Base-by-base conservation (phyloP, 805 yeast genomes). In the Isabelozyma pseudorhagii region DNA sequence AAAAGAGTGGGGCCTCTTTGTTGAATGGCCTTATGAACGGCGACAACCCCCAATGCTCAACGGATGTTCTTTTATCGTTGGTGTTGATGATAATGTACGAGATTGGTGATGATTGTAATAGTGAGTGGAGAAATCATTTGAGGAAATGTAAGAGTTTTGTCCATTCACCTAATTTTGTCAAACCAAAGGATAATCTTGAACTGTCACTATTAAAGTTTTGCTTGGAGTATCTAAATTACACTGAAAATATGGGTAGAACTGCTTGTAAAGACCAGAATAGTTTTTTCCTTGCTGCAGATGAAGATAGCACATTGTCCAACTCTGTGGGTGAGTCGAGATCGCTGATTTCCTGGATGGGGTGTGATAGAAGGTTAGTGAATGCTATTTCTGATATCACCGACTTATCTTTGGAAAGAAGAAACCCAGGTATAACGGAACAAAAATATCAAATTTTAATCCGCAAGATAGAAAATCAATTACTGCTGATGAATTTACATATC, bases 361-460 rank as follows among this genome's bases (percentile, higher is more conserved):
- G 71, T 47, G 67, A 65, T 40, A 51, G 54, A 40, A 45, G 52
- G 7, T 51, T 68, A 42, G 45, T 67, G 2, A 54, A 56, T 36
- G 54, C 62, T 8, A 58, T 68, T 11, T 55, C 68, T 8, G 69
- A 66, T 40, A 64, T 67, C 34, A 68, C 72, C 7, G 71, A 68
- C 45, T 52, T 68, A 36, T 67, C 71, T 6, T 57, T 63, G 40
- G 69, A 66, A 46, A 53, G 68, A 46, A 46, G 42, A 8, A 47
- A 52, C 38, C 40, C 45, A 9, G 50, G 48, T 3, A 51, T 63
- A 3, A 31, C 56, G 2, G 57, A 55, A 31, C 27, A 43, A 4
- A 50, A 52, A n/a, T 63, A 58, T 49, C 13, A 36, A 8, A 42
- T 47, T 6, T 40, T 60, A 21, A 51, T 60, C 34, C 46, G 50